These are phyloP conservation scores for Synura sp. DNA, from an alignment of 352 stramenopile genomes.

Conservation along the genomic window DNA sequence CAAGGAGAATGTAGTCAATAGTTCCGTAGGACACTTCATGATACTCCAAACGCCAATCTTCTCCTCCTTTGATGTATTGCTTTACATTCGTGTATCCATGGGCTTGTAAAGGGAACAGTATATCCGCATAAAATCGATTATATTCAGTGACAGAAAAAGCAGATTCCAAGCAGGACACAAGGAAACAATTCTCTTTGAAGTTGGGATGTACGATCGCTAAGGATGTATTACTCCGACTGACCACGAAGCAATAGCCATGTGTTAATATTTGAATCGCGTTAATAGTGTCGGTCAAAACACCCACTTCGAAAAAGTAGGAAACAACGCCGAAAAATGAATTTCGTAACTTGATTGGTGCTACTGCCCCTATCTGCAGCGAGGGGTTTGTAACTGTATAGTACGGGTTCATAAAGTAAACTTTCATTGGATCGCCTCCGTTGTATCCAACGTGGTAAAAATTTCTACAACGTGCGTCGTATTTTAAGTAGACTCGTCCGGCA, in stretches of 20 bases:
- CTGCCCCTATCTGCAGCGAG: too few species aligned
- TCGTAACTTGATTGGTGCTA: too few species aligned
- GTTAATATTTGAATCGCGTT: not conserved
- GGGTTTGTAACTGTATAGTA: too few species aligned
- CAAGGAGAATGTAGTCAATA: not conserved
- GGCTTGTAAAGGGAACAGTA: not conserved
- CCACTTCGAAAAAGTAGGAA: too few species aligned
- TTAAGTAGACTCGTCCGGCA: too few species aligned
- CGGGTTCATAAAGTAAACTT: too few species aligned
- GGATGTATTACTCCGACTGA: not conserved
- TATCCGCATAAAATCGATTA: not conserved
- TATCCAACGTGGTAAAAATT: too few species aligned
- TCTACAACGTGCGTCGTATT: not conserved
- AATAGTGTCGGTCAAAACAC: not conserved
- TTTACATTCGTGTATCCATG: not conserved
- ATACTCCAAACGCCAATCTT: not conserved
- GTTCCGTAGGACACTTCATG: not conserved
- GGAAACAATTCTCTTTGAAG: not conserved
- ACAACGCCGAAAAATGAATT: too few species aligned
- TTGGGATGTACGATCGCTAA: not conserved
- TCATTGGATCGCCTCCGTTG: too few species aligned
- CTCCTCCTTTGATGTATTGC: conserved; percentile 3
- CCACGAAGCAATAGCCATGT: not conserved
- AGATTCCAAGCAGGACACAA: not conserved
- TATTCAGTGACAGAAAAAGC: not conserved